These are phyloP conservation scores for Pseudogymnoascus sp. DNA, from an alignment of 2,329 filamentous ascomycete species.

Conservation along the genomic window DNA sequence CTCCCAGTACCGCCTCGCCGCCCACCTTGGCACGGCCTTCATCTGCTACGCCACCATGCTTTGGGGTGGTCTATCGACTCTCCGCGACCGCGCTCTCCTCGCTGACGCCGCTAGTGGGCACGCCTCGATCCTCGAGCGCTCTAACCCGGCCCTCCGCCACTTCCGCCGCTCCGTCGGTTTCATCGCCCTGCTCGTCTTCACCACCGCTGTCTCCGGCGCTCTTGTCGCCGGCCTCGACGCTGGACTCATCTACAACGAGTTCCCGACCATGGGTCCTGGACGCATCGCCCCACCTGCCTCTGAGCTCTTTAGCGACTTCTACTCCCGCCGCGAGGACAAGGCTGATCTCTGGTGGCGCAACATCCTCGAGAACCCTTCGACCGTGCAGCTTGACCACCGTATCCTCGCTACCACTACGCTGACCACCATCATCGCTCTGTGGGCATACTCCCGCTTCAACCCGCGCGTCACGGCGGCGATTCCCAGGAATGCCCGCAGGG, in stretches of 20 bases:
- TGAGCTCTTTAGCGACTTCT: constrained; percentile 81
- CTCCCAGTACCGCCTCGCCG: constrained; percentile 84
- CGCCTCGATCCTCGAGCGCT: constrained; percentile 53
- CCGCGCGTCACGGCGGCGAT: constrained; percentile 49
- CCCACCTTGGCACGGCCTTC: constrained; percentile 86
- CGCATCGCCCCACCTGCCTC: constrained; percentile 65
- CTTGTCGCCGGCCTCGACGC: constrained; percentile 93
- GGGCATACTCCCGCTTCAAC: constrained; percentile 68
- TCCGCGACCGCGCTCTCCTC: constrained; percentile 69
- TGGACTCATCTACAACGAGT: constrained; percentile 97
- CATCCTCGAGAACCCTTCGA: constrained; percentile 90
- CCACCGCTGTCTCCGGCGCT: constrained; percentile 86
- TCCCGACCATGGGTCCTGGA: constrained; percentile 87
- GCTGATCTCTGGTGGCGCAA: constrained; percentile 95
- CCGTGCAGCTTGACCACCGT: constrained; percentile 93
- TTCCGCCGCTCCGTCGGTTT: constrained; percentile 69
- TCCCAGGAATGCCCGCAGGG: constrained; percentile 57
- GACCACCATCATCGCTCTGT: constrained; percentile 69
- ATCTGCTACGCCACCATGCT: constrained; percentile 93
- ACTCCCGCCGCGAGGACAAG: constrained; percentile 68
- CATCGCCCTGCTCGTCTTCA: constrained; percentile 71
- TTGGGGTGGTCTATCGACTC: constrained; percentile 74
- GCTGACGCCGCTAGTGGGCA: constrained; percentile 57
- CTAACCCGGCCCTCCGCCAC: constrained; percentile 57
- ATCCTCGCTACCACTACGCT: constrained; percentile 88